Evolutionary conservation across 768 basidiomycete genomes (phyloP), one percentile per base, ranked within the genome.

Genomic region (Amanita subjunquillea): DNA sequence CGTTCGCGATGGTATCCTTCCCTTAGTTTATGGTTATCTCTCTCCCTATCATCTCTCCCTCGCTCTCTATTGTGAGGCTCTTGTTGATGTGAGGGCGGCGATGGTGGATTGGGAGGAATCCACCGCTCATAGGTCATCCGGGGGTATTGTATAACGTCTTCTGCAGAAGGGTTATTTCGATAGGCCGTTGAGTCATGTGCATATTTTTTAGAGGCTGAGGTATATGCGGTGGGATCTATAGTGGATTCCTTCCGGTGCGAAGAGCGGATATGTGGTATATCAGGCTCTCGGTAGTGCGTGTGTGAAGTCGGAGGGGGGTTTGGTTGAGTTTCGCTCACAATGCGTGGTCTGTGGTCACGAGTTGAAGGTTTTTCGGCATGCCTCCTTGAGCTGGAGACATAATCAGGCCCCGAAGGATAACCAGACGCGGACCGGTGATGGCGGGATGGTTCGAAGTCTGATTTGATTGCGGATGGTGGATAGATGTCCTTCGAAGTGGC

Each of bases 401-500:
- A 57, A 53, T 57, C 52, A 27, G 59, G 55, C 39, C 56, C 61
- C 55, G 62, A 60, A 49, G 56, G 55, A 48, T 59, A 58, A 51
- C 56, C 56, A 46, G 56, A 54, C 32, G 51, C 44, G 37, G 62
- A 59, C 57, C 62, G 65, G 54, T 64, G 50, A 55, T 45, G 42
- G 43, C 59, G 56, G 55, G 54, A 60, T 57, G 59, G 60, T 42
- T 69, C 65, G 53, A 57, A 55, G 54, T 65, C 59, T 49, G 56
- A 27, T 53, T 53, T 50, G 32, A 46, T 34, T 52, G 50, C 39
- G 51, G 57, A 23, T 50, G 41, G 30, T 17, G 39, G 20, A 58
- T 66, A 67, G 32, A 66, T 55, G 55, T 68, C 67, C 59, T 66
- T 65, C 57, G 69, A 59, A 56, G 67, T 60, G 60, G 71, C 60